These are phyloP conservation scores for Urostyla sp. DNA, from an alignment of 73 alveolate genomes.

Conservation along the genomic window DNA sequence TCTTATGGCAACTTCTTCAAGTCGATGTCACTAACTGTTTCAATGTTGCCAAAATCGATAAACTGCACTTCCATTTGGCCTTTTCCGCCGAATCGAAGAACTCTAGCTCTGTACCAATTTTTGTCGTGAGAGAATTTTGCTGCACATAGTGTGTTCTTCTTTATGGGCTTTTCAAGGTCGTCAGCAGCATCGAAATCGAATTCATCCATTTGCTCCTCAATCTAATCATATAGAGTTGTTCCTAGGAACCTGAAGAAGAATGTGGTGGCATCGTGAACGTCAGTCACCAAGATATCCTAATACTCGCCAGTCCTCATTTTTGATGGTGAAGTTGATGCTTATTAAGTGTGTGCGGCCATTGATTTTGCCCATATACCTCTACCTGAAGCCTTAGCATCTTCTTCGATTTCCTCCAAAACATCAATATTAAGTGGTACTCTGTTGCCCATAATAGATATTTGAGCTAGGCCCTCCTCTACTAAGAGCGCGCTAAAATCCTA, in stretches of 20 bases:
- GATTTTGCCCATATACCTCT: constrained; percentile 63
- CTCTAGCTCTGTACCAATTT: constrained; percentile 90
- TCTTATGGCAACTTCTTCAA: constrained; percentile 88
- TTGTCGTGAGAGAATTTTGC: constrained; percentile 93
- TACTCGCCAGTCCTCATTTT: constrained; percentile 29
- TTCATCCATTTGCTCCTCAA: constrained; percentile 71
- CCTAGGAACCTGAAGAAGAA: constrained; percentile 79
- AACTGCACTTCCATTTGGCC: constrained; percentile 86
- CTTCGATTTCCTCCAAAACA: constrained; percentile 63
- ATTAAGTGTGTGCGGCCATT: too few relatives aligned
- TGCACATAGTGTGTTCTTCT: constrained; percentile 90
- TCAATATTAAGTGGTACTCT: constrained; percentile 42
- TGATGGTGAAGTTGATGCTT: background rate
- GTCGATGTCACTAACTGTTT: constrained; percentile 76
- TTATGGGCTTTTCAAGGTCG: constrained; percentile 83
- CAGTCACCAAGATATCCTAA: constrained; percentile 74
- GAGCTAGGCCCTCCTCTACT: constrained; percentile 85
- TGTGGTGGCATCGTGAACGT: constrained; percentile 80
- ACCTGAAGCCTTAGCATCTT: constrained; percentile 49
- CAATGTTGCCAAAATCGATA: constrained; percentile 94
- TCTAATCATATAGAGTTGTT: constrained; percentile 73
- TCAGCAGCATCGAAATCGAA: constrained; percentile 73
- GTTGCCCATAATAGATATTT: constrained; percentile 58
- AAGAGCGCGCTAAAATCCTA: constrained; percentile 77
- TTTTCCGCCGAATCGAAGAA: constrained; percentile 77